Evolutionary conservation across 140 eudicot species (phyloP).

Genomic region (Bidens hawaiensis): DNA sequence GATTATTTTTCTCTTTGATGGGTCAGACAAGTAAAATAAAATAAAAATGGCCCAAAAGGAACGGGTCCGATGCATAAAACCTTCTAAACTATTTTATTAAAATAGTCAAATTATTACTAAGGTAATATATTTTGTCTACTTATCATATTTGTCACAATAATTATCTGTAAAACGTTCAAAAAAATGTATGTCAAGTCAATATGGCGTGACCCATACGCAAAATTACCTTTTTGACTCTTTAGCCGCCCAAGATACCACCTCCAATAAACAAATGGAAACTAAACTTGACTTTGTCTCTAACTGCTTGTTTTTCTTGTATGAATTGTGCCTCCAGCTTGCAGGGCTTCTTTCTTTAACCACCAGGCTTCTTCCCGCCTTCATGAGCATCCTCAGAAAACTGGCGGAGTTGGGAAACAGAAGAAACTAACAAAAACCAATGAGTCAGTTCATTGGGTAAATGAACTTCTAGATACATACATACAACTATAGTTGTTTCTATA

Average conservation of each 20-base stretch:
- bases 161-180: background rate
- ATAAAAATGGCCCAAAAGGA: background rate
- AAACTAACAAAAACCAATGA: conserved; percentile 8
- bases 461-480: background rate
- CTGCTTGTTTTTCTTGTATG: background rate
- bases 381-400: conserved; percentile 43
- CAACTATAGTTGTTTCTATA: background rate
- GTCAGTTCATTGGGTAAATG: conserved; percentile 5
- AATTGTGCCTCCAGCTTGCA: conserved; percentile 34
- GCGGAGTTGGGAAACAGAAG: conserved; percentile 45
- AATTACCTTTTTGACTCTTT: background rate
- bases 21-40: background rate
- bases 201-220: background rate
- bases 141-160: background rate
- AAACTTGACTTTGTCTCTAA: background rate
- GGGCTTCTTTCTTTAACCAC: conserved; percentile 45
- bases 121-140: background rate
- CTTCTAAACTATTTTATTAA: background rate
- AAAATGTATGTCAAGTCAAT: background rate
- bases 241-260: background rate
- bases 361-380: conserved; percentile 49
- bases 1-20: background rate
- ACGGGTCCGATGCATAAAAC: background rate
- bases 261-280: too few species aligned
- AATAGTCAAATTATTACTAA: background rate